Conservation (phyloP, 2,329 filamentous ascomycete genomes). For the Teratosphaeria zuluensis region DNA sequence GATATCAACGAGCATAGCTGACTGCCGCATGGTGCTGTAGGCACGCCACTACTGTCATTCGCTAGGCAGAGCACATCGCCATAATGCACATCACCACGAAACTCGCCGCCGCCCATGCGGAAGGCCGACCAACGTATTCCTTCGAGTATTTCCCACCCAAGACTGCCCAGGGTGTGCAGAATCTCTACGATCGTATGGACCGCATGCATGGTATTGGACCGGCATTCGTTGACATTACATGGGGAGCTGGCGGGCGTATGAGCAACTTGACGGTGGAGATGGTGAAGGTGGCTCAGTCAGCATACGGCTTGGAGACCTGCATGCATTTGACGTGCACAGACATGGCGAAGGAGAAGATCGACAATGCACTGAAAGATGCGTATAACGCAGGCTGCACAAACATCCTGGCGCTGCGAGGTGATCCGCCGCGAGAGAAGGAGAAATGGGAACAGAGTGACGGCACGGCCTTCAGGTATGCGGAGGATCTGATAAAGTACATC, state of each 20-base stretch:
- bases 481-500: slow-evolving; percentile 81
- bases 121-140: slow-evolving; percentile 80
- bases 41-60: not conserved
- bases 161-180: slow-evolving; percentile 94
- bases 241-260: slow-evolving; percentile 87
- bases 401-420: slow-evolving; percentile 85
- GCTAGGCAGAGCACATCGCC: not conserved
- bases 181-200: slow-evolving; percentile 98
- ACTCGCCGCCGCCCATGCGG: slow-evolving; percentile 69
- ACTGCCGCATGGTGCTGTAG: not conserved
- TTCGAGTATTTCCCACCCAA: slow-evolving; percentile 99
- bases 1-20: not conserved
- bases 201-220: slow-evolving; percentile 93
- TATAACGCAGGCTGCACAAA: slow-evolving; percentile 96
- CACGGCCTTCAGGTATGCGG: slow-evolving; percentile 75
- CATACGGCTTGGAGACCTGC: slow-evolving; percentile 93
- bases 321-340: slow-evolving; percentile 99
- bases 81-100: slow-evolving; percentile 95
- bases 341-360: slow-evolving; percentile 88
- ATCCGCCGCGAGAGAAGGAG: slow-evolving; percentile 87
- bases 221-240: slow-evolving; percentile 96
- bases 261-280: slow-evolving; percentile 94
- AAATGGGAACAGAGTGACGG: slow-evolving; percentile 84
- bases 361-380: slow-evolving; percentile 74
- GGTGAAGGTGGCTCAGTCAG: slow-evolving; percentile 89